These are phyloP conservation scores for Selenicereus undatus DNA, from an alignment of 148 eudicot species.

Conservation along the genomic window DNA sequence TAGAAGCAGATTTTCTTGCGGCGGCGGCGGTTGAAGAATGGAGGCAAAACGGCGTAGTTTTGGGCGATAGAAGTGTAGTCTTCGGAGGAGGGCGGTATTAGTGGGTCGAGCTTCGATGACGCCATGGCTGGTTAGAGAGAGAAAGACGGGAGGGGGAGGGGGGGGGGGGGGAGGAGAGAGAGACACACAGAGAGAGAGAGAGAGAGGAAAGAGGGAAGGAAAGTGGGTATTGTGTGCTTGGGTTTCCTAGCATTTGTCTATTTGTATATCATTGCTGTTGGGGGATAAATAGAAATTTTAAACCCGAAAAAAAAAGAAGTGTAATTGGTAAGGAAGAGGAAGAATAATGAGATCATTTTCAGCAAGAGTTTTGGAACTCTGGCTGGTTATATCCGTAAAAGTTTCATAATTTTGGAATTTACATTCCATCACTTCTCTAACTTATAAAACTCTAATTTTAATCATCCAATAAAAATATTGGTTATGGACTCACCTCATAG, in stretches of 20 bases:
- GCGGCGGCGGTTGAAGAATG: slow-evolving; percentile 23
- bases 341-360: no score
- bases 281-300: no score
- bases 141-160: not conserved
- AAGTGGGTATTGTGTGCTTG: not conserved
- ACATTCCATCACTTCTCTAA: no score
- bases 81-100: slow-evolving; percentile 22
- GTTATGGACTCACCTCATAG: no score
- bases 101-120: slow-evolving; percentile 17
- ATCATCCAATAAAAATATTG: no score
- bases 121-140: slow-evolving; percentile 20
- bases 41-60: slow-evolving; percentile 42
- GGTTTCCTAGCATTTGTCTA: not conserved
- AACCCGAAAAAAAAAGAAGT: not conserved
- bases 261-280: not conserved
- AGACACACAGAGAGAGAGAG: not conserved
- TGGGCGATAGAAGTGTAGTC: slow-evolving; percentile 20
- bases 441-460: no score
- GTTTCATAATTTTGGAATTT: no score
- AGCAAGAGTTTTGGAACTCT: no score
- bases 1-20: slow-evolving; percentile 18
- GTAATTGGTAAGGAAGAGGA: not conserved
- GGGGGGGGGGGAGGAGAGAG: no score
- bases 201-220: not conserved
- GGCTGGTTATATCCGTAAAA: no score